Evolutionary conservation across 495 filamentous ascomycete species (phyloP).

Genomic region (Talaromyces proteolyticus): DNA sequence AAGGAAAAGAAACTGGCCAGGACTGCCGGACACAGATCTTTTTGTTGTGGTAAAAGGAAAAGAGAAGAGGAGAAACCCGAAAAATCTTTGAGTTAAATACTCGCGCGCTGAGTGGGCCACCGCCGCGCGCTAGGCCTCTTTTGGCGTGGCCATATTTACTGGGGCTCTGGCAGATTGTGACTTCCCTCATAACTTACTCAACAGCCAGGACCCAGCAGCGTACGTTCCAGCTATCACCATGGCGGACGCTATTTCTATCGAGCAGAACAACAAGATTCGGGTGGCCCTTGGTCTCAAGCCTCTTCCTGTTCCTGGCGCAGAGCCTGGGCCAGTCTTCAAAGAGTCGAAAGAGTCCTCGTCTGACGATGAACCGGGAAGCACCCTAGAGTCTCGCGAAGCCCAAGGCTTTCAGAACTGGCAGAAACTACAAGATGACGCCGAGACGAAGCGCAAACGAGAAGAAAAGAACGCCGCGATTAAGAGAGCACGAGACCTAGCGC

Average conservation of each 20-base stretch:
- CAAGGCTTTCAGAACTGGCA: slow-evolving; percentile 70
- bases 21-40: slow-evolving; percentile 82
- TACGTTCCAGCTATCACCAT: slow-evolving; percentile 41
- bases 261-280: slow-evolving; percentile 92
- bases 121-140: slow-evolving; percentile 14
- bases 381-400: slow-evolving; percentile 74
- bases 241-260: slow-evolving; percentile 78
- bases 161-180: slow-evolving; percentile 19
- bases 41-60: slow-evolving; percentile 29
- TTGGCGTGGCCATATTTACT: slow-evolving; percentile 9
- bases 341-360: slow-evolving; percentile 38
- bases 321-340: slow-evolving; percentile 55
- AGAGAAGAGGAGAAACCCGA: slow-evolving; percentile 7
- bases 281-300: slow-evolving; percentile 85
- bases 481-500: slow-evolving; percentile 78
- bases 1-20: slow-evolving; percentile 43
- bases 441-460: slow-evolving; percentile 69
- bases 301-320: slow-evolving; percentile 68
- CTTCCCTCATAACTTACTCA: slow-evolving; percentile 8
- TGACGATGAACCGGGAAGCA: slow-evolving; percentile 66
- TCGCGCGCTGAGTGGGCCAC: not conserved
- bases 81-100: slow-evolving; percentile 4
- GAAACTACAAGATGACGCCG: slow-evolving; percentile 52
- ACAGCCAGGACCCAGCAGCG: not conserved
- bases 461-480: slow-evolving; percentile 74